Evolutionary conservation across 2,329 filamentous ascomycete genomes (phyloP).

Genomic region (Aspergillus chevalieri): DNA sequence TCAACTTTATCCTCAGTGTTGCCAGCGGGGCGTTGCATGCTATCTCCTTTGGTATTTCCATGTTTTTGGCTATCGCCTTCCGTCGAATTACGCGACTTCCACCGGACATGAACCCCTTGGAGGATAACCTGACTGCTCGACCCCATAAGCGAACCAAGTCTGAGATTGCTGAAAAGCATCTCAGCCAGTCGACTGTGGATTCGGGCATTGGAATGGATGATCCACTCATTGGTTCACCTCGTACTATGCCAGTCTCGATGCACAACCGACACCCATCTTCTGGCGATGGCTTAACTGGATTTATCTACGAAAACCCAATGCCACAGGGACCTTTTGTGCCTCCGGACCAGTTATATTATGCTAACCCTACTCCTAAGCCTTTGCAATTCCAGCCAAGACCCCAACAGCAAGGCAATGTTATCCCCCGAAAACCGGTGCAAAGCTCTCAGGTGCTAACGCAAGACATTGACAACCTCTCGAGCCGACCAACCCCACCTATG

Average conservation of each 20-base stretch:
- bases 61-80: conserved; percentile 74
- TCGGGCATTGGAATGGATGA: conserved; percentile 34
- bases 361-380: conserved; percentile 13
- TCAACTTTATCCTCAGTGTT: conserved; percentile 63
- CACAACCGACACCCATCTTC: conserved; percentile 65
- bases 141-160: conserved; percentile 70
- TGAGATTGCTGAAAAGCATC: conserved; percentile 57
- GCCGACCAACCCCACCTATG: conserved; percentile 26
- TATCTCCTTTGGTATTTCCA: conserved; percentile 61
- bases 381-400: background rate
- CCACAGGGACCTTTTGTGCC: conserved; percentile 45
- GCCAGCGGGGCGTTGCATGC: conserved; percentile 62
- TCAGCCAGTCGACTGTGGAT: conserved; percentile 46
- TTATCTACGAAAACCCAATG: conserved; percentile 42
- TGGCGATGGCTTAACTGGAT: conserved; percentile 49
- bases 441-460: conserved; percentile 21
- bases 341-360: conserved; percentile 24
- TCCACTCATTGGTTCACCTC: conserved; percentile 37
- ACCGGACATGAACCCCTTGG: conserved; percentile 91
- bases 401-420: conserved; percentile 7
- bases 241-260: conserved; percentile 64
- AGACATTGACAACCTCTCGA: conserved; percentile 22
- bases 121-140: conserved; percentile 71
- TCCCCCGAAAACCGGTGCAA: conserved; percentile 25
- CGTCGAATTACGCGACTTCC: conserved; percentile 74